Percentiles rank a stretch among this genome's conserved stretches.
Conservation (phyloP, 306 rosid species). For the Quercus rubra region DNA sequence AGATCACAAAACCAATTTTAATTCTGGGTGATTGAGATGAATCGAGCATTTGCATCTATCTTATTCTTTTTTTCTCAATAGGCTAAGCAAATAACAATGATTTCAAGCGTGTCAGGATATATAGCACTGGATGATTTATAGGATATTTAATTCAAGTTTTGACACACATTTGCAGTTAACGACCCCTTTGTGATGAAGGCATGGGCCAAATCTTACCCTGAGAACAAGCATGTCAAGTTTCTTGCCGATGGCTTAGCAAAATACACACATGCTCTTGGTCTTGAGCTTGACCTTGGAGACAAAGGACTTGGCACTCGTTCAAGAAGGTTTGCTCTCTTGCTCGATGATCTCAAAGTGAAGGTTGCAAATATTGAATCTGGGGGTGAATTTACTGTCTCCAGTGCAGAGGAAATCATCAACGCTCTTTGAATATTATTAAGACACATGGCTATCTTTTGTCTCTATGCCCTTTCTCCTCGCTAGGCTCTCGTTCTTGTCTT, state of each 20-base stretch:
- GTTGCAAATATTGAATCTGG: slow-evolving; percentile 73
- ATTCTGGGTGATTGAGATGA: background rate
- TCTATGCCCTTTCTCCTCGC: background rate
- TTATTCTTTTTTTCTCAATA: background rate
- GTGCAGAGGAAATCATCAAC: slow-evolving; percentile 90
- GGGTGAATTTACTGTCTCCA: slow-evolving; percentile 80
- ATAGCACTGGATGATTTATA: no score
- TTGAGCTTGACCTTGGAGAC: slow-evolving; percentile 82
- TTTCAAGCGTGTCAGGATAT: background rate
- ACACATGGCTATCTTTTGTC: background rate
- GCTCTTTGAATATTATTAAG: slow-evolving; percentile 50
- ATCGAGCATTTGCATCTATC: background rate
- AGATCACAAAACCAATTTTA: background rate
- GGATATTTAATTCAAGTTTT: slow-evolving; percentile 11
- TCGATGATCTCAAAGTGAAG: slow-evolving; percentile 82
- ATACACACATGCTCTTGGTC: slow-evolving; percentile 72
- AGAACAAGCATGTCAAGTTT: slow-evolving; percentile 84
- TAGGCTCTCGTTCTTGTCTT: slow-evolving; percentile 1
- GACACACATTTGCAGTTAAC: slow-evolving; percentile 50
- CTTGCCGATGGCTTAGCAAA: slow-evolving; percentile 92
- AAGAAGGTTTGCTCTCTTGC: slow-evolving; percentile 76
- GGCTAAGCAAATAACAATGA: no score
- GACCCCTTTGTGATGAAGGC: slow-evolving; percentile 92
- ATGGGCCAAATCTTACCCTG: slow-evolving; percentile 80
- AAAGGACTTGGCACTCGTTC: slow-evolving; percentile 81